Conservation (phyloP, 1,139 yeast species). For the Pichia sp. region DNA sequence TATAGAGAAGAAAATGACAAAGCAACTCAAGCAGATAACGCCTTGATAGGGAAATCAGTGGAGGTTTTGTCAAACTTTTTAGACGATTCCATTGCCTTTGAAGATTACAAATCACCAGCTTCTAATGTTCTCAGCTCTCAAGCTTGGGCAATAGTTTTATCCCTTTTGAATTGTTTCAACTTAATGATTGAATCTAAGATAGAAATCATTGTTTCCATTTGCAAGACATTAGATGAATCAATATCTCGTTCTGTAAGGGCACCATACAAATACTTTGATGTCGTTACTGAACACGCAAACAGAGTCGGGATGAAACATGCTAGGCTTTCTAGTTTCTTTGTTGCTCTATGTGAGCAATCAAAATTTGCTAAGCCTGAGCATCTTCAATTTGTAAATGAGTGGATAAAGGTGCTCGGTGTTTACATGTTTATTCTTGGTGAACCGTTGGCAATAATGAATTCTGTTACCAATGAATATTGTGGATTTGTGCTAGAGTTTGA, state of each 20-base stretch:
- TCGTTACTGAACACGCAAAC: slow-evolving; percentile 25
- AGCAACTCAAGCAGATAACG: slow-evolving; percentile 13
- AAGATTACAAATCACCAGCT: slow-evolving; percentile 15
- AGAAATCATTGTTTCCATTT: slow-evolving; percentile 34
- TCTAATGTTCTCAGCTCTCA: slow-evolving; percentile 22
- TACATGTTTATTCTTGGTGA: slow-evolving; percentile 54
- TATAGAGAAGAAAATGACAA: slow-evolving; percentile 14
- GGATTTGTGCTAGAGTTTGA: slow-evolving; percentile 12
- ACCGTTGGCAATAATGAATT: slow-evolving; percentile 34
- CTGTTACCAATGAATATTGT: slow-evolving; percentile 30
- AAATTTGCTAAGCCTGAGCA: slow-evolving; percentile 43
- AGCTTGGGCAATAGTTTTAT: slow-evolving; percentile 26
- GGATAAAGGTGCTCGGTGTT: slow-evolving; percentile 50
- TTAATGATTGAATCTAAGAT: slow-evolving; percentile 11
- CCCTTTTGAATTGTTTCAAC: slow-evolving; percentile 21
- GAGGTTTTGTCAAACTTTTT: slow-evolving; percentile 25
- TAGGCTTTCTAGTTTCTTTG: slow-evolving; percentile 54
- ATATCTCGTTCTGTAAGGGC: slow-evolving; percentile 62
- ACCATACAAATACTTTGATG: slow-evolving; percentile 82
- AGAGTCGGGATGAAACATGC: background rate
- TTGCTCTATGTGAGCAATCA: slow-evolving; percentile 71
- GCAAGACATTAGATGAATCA: slow-evolving; percentile 69
- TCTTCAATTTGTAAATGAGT: slow-evolving; percentile 31
- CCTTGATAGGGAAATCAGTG: slow-evolving; percentile 19
- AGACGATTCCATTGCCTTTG: slow-evolving; percentile 24